A percentile compares a stretch with the other conserved stretches of the same genome.
phyloP scores from a whole-genome alignment of 1,139 yeast genomes.

The Taiozyma sp. region DNA sequence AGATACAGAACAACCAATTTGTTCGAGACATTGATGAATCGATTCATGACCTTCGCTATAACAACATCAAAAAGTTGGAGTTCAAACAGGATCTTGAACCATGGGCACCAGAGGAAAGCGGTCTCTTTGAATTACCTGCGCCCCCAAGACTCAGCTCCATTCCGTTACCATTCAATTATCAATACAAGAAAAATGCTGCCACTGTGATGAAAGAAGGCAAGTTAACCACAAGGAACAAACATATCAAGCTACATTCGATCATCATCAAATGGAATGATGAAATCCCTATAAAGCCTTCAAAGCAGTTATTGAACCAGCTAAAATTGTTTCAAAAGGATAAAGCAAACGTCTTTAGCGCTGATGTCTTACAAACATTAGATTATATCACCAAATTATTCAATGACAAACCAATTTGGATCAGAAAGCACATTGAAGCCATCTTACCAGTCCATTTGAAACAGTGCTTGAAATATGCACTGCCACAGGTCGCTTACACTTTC shows the following conservation, averaged over 20 bases:
- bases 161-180: constrained; percentile 71
- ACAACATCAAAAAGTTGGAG: constrained; percentile 30
- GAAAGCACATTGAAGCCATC: constrained; percentile 63
- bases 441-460: constrained; percentile 46
- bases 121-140: constrained; percentile 61
- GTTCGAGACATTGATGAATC: constrained; percentile 37
- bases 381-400: constrained; percentile 52
- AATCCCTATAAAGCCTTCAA: constrained; percentile 40
- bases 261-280: constrained; percentile 39
- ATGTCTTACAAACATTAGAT: constrained; percentile 32
- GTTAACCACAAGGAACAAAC: constrained; percentile 31
- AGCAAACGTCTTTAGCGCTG: constrained; percentile 14
- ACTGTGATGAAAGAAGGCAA: constrained; percentile 52
- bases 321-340: constrained; percentile 17
- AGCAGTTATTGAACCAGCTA: constrained; percentile 32
- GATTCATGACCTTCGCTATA: constrained; percentile 35
- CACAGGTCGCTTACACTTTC: constrained; percentile 74
- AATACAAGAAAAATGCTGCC: constrained; percentile 53
- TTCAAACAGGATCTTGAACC: constrained; percentile 21
- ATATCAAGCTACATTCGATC: constrained; percentile 41
- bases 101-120: constrained; percentile 15
- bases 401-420: constrained; percentile 78
- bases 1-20: constrained; percentile 52
- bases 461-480: constrained; percentile 68
- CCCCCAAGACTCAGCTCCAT: constrained; percentile 81